Evolutionary conservation across 2,329 filamentous ascomycete species (phyloP).

Genomic region (Fusarium compactum): DNA sequence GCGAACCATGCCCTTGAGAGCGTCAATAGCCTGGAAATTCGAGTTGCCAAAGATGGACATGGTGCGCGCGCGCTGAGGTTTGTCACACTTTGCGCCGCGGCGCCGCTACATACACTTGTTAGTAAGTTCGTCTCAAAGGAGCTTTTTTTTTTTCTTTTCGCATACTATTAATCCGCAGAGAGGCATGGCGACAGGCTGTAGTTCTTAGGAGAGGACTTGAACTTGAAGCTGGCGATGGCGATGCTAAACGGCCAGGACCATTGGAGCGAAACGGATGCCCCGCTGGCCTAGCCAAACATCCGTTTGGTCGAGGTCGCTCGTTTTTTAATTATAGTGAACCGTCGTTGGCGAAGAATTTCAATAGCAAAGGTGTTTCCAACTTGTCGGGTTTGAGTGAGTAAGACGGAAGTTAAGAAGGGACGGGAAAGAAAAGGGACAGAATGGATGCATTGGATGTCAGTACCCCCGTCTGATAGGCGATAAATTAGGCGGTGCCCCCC

Average conservation of each 20-base stretch:
- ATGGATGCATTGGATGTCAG: conserved; percentile 42
- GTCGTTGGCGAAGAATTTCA: not conserved
- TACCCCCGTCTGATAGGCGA: conserved; percentile 43
- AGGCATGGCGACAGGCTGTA: conserved; percentile 31
- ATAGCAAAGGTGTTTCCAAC: not conserved
- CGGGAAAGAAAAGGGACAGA: conserved; percentile 27
- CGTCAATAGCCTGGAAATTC: conserved; percentile 47
- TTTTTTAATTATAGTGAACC: not conserved
- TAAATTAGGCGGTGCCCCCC: conserved; percentile 23
- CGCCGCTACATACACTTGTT: conserved; percentile 30
- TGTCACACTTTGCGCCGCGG: conserved; percentile 26
- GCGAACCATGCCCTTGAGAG: conserved; percentile 52
- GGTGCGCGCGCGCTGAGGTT: conserved; percentile 51
- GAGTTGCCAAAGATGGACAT: conserved; percentile 57
- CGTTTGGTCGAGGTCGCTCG: not conserved
- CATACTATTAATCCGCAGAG: conserved; percentile 44
- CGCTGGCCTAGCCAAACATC: conserved; percentile 18
- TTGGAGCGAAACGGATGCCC: conserved; percentile 34
- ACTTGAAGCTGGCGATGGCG: conserved; percentile 36
- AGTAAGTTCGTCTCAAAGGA: conserved; percentile 7
- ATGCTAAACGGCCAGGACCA: conserved; percentile 37
- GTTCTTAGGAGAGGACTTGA: conserved; percentile 16
- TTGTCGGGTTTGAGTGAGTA: not conserved
- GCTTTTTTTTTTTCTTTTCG: not conserved
- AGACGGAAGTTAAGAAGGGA: conserved; percentile 7